phyloP scores from a whole-genome alignment of 1,139 yeast species.

The Saccharomyces hybrid region DNA sequence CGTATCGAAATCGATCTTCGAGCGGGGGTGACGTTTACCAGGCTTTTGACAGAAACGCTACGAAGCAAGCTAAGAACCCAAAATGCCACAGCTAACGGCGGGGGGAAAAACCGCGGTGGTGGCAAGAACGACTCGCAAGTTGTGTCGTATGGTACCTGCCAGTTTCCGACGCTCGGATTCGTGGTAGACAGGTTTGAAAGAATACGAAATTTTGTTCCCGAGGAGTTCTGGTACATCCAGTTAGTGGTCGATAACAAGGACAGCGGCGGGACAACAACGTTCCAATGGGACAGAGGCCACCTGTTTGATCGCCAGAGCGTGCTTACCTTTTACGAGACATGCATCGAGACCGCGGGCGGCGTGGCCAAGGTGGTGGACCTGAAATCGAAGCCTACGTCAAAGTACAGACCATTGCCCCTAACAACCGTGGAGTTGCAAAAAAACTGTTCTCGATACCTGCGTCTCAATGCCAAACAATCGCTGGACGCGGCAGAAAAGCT shows the following conservation, averaged over 20 bases:
- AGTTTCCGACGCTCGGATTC: conserved; percentile 93
- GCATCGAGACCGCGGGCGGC: conserved; percentile 40
- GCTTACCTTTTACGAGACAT: conserved; percentile 55
- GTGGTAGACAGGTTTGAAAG: conserved; percentile 86
- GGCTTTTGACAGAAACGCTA: conserved; percentile 41
- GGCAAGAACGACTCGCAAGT: background rate
- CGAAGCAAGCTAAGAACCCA: conserved; percentile 20
- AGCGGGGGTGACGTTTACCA: conserved; percentile 83
- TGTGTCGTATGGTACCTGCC: conserved; percentile 96
- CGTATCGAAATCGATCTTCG: conserved; percentile 83
- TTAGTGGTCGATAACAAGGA: conserved; percentile 43
- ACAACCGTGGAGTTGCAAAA: conserved; percentile 96
- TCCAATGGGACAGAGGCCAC: conserved; percentile 62
- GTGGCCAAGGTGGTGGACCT: conserved; percentile 49
- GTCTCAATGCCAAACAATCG: conserved; percentile 74
- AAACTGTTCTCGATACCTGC: conserved; percentile 67
- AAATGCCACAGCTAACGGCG: conserved; percentile 11
- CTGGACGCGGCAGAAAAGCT: conserved; percentile 79
- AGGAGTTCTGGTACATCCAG: conserved; percentile 71
- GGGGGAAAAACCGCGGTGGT: conserved; percentile 15
- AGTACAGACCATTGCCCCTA: conserved; percentile 79
- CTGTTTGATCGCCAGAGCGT: conserved; percentile 79
- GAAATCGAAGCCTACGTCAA: conserved; percentile 64
- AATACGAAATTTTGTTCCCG: conserved; percentile 62
- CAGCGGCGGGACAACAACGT: too few relatives aligned